phyloP scores from a whole-genome alignment of 495 filamentous ascomycete species.

The Lepraria neglecta region DNA sequence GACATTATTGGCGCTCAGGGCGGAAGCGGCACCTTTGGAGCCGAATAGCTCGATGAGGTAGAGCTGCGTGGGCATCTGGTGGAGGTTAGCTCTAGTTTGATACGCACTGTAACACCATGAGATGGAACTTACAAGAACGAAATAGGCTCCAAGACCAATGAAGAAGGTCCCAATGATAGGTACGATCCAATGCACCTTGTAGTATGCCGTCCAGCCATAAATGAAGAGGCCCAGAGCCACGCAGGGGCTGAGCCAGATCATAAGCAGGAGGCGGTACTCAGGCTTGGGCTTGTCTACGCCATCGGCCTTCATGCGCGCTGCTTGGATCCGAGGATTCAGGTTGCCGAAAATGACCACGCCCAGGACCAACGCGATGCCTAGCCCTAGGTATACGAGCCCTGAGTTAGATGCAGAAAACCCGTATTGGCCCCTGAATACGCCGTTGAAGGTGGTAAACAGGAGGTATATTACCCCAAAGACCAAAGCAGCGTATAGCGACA shows the following conservation, averaged over 20 bases:
- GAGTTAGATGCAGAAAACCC: constrained; percentile 29
- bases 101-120: not conserved
- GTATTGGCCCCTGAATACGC: constrained; percentile 34
- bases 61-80: constrained; percentile 30
- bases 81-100: not conserved
- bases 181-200: constrained; percentile 35
- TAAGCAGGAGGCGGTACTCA: constrained; percentile 33
- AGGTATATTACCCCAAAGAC: constrained; percentile 37
- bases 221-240: constrained; percentile 33
- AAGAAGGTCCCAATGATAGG: constrained; percentile 35
- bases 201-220: constrained; percentile 38
- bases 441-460: constrained; percentile 39
- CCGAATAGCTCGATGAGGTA: constrained; percentile 36
- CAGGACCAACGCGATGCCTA: constrained; percentile 32
- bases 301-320: constrained; percentile 18
- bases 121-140: constrained; percentile 26
- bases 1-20: constrained; percentile 31
- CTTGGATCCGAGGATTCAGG: constrained; percentile 28
- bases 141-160: constrained; percentile 33
- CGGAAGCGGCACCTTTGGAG: constrained; percentile 31
- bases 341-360: constrained; percentile 28
- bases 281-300: constrained; percentile 22
- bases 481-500: constrained; percentile 35
- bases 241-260: constrained; percentile 29
- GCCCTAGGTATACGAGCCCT: constrained; percentile 36